A percentile compares a stretch with the other conserved stretches of the same genome.
Conservation (phyloP, 2,329 filamentous ascomycete genomes). For the Botrytis medusae region DNA sequence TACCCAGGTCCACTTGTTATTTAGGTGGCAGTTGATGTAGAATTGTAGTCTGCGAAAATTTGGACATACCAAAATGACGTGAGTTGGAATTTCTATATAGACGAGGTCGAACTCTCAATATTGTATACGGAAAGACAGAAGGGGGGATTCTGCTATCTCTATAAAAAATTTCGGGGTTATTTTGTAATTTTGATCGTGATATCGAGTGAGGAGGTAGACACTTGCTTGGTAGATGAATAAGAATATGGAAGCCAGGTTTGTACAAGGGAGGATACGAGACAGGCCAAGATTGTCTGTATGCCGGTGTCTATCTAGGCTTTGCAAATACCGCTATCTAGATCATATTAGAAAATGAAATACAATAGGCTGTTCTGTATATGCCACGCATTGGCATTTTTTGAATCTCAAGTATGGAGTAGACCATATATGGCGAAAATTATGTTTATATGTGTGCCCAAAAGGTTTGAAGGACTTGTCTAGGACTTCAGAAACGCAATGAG, state of each 20-base stretch:
- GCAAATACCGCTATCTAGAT: not conserved
- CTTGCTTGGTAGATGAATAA: not conserved
- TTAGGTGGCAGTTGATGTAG: not conserved
- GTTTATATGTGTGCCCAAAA: not conserved
- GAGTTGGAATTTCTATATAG: not conserved
- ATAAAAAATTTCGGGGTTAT: too few relatives aligned
- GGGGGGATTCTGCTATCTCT: not conserved
- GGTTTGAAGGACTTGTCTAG: not conserved
- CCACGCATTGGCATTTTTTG: not conserved
- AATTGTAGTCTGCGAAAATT: not conserved
- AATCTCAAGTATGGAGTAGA: not conserved
- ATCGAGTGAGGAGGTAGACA: not conserved
- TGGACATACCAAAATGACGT: not conserved
- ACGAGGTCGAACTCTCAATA: not conserved
- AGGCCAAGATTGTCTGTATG: not conserved
- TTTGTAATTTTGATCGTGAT: not conserved
- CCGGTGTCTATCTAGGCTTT: not conserved
- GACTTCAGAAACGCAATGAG: not conserved
- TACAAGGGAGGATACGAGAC: not conserved
- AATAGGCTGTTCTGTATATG: not conserved
- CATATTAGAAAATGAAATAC: not conserved
- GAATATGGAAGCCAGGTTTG: not conserved
- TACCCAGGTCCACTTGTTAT: too few relatives aligned
- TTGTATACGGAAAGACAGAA: not conserved
- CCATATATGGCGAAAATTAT: not conserved